Base-by-base conservation (phyloP, 2,329 filamentous ascomycete species). In the Aspergillus uvarum region DNA sequence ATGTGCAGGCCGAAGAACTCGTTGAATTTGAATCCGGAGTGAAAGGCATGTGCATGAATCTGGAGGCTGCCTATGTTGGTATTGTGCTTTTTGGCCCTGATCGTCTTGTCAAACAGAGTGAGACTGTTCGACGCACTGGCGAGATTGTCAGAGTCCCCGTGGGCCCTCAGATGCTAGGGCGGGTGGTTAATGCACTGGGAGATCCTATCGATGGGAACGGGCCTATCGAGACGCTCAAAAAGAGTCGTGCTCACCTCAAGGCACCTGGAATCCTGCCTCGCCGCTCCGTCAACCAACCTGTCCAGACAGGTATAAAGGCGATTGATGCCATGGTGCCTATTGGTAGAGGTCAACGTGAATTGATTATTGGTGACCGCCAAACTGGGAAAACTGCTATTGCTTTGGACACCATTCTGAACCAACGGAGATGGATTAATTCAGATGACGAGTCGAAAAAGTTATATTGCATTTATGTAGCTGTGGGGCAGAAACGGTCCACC, bases 1-100 rank as follows among this genome's bases (percentile, higher is more conserved):
- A 99, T 81, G 95, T 99, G 83, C 95, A 99, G 87, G 94, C 95
- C 75, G 95, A 99, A 85, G 95, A 99, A 87, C 90, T 99, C 80
- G 95, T 99, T 80, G 95, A 99, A 93, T 97, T 99, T 86, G 92
- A 95, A 76, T 99, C 95, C 70, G 95, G 95, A 82, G 95, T 98
- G 83, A 98, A 97, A 89, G 95, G 95, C 82, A 99, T 99, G 95
- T 98, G 94, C 91, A 98, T 99, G 94, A 99, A 99, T 91, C 89
- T 99, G 83, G 95, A 99, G 86, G 95, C 95, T 82, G 95, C 94
- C 81, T 95, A 98, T 84, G 95, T 99, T 85, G 95, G 95, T 96
- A 93, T 99, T 77, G 95, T 99, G 88, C 88, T 99, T 78, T 99
- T 99, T 88, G 95, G 95, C 89, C 98, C 95, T 78, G 95, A 99